Evolutionary conservation across 2,329 filamentous ascomycete species (phyloP).

Genomic region (Lasiodiplodia sp.): DNA sequence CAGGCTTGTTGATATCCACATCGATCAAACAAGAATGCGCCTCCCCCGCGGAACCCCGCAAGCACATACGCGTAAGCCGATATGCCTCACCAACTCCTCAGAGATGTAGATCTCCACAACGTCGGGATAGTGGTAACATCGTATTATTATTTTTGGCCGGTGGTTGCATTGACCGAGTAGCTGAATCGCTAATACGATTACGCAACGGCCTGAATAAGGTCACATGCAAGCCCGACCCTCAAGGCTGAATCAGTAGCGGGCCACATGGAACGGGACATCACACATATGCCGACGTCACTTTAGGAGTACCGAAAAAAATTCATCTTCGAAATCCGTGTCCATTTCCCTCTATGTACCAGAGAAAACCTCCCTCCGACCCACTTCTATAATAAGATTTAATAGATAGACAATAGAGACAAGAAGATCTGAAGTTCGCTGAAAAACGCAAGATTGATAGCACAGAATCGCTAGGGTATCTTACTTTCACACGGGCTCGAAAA

Average conservation of each 20-base stretch:
- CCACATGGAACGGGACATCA: background rate
- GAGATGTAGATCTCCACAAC: background rate
- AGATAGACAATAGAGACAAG: slow-evolving; percentile 2
- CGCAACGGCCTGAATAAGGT: background rate
- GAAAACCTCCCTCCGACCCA: background rate
- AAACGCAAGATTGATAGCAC: background rate
- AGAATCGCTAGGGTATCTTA: slow-evolving; percentile 26
- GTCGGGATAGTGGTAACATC: background rate
- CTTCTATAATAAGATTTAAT: background rate
- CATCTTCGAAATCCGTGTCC: background rate
- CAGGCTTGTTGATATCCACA: no score
- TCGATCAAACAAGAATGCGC: background rate
- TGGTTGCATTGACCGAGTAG: background rate
- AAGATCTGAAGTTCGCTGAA: background rate
- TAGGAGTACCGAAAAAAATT: background rate
- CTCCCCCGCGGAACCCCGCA: background rate
- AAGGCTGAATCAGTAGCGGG: background rate
- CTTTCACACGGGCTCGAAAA: slow-evolving; percentile 6
- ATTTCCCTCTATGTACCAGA: background rate
- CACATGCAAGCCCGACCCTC: background rate
- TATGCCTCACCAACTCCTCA: background rate
- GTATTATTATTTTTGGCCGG: background rate
- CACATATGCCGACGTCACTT: background rate
- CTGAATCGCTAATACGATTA: background rate
- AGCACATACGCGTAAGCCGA: background rate